These are phyloP conservation scores for Hypholoma sublateritium DNA, from an alignment of 768 basidiomycete genomes.

Conservation along the genomic window DNA sequence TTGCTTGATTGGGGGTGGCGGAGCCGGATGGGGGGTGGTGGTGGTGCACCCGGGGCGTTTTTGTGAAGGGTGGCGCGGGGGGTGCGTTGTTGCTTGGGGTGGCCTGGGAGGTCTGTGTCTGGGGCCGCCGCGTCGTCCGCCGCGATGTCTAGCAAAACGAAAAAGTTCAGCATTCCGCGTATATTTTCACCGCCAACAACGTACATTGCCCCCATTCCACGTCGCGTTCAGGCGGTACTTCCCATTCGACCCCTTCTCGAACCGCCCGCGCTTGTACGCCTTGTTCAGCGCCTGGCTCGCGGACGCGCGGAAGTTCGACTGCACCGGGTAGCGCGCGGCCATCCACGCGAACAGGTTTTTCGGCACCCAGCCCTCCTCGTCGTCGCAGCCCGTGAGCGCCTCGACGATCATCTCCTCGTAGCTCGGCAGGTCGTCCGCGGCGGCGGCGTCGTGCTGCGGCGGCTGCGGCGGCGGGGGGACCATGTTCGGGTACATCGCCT, in stretches of 20 bases:
- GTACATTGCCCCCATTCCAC: constrained; percentile 83
- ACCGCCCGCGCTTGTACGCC: constrained; percentile 76
- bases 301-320: constrained; percentile 87
- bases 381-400: constrained; percentile 63
- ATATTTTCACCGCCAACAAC: constrained; percentile 24
- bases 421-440: constrained; percentile 65
- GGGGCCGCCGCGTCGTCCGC: constrained; percentile 78
- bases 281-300: constrained; percentile 90
- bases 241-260: constrained; percentile 72
- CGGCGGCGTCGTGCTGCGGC: constrained; percentile 25
- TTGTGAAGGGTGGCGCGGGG: constrained; percentile 58
- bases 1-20: constrained; percentile 18
- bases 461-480: constrained; percentile 17
- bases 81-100: constrained; percentile 26
- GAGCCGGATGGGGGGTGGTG: constrained; percentile 21
- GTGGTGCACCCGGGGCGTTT: constrained; percentile 46
- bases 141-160: constrained; percentile 58
- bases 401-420: constrained; percentile 93
- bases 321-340: constrained; percentile 77
- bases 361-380: constrained; percentile 79
- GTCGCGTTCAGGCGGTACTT: constrained; percentile 73
- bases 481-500: constrained; percentile 16
- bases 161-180: background rate
- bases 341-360: constrained; percentile 85
- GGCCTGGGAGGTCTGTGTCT: constrained; percentile 43